Base-by-base conservation (phyloP, 2,329 filamentous ascomycete genomes). In the Coniochaeta pulveracea region DNA sequence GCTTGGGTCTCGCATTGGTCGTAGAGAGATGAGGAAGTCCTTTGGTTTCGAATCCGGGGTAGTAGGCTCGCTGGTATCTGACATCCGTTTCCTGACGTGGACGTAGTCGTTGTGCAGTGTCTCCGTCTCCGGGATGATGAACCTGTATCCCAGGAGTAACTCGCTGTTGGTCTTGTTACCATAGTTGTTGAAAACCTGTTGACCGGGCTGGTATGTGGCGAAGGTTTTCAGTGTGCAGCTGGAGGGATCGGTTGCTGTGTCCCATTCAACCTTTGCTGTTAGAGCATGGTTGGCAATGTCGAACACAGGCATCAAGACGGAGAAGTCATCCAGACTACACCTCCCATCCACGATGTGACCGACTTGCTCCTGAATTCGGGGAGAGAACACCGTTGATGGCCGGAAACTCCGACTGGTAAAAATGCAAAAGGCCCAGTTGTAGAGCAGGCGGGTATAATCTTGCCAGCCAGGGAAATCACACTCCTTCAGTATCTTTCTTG, bases 91-190 rank as follows among this genome's bases (percentile, higher is more conserved):
- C 34, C 67, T 62, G 8, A 76, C 55, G 45, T 76, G 71, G 1
- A 70, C 52, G 45, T 76, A 76, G 48, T 76, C 72, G 43, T 76
- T 76, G 47, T 76, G 71, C 36, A 75, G 53, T 4, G 46, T 50
- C 0, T 54, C 50, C 0, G 59, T 60, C 34, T 63, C 55, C 2
- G 66, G 62, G 0, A 78, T 47, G 40, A 70, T 61, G 47, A 80
- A 80, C 3, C 74, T 73, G 45, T 80, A 80, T 0, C 67, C 74
- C 2, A 80, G 56, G 1, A 80, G 60, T 16, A 80, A 57, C 55
- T 84, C 78, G 37, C 77, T 79, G 45, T 85, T 86, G 6, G 79
- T 82, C 53, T 84, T 82, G 47, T 60, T 52, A 19, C 80, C 80
- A 47, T 86, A 86, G 50, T 83, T 85, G 57, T 84, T 83, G 46